Conservation (phyloP, 2,329 filamentous ascomycete genomes). For the Colletotrichum trifolii region DNA sequence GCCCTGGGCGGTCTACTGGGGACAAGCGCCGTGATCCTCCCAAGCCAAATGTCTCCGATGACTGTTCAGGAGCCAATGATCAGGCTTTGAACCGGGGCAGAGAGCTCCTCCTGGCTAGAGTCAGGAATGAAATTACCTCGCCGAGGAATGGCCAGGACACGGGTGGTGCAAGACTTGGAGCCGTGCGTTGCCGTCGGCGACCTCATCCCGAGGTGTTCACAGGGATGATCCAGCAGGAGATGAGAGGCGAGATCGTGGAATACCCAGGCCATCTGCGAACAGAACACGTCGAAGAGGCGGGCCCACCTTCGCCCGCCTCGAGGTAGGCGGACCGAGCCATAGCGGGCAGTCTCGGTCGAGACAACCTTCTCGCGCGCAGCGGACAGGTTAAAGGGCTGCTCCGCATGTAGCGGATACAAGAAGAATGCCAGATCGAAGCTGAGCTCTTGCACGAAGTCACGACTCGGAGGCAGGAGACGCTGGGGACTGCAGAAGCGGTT, state of each 20-base stretch:
- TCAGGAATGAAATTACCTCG: slow-evolving; percentile 1
- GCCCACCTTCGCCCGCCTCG: slow-evolving; percentile 6
- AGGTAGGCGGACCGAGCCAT: slow-evolving; percentile 7
- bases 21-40: not conserved
- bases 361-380: not conserved
- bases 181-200: not conserved
- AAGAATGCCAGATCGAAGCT: not conserved
- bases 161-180: not conserved
- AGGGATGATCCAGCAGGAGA: not conserved
- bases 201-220: not conserved
- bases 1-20: not conserved
- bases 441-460: not conserved
- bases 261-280: slow-evolving; percentile 3
- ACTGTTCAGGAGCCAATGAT: slow-evolving; percentile 14
- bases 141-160: not conserved
- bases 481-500: not conserved
- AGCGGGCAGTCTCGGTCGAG: slow-evolving; percentile 3
- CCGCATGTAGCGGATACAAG: slow-evolving; percentile 16
- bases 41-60: not conserved
- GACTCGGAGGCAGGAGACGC: not conserved
- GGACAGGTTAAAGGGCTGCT: not conserved
- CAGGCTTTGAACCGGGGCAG: too few species aligned
- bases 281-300: slow-evolving; percentile 1
- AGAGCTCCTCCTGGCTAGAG: not conserved
- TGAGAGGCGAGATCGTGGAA: slow-evolving; percentile 3